Evolutionary conservation across 495 filamentous ascomycete species (phyloP), one percentile per base, ranked within the genome.

Genomic region (Podospora fimiseda): DNA sequence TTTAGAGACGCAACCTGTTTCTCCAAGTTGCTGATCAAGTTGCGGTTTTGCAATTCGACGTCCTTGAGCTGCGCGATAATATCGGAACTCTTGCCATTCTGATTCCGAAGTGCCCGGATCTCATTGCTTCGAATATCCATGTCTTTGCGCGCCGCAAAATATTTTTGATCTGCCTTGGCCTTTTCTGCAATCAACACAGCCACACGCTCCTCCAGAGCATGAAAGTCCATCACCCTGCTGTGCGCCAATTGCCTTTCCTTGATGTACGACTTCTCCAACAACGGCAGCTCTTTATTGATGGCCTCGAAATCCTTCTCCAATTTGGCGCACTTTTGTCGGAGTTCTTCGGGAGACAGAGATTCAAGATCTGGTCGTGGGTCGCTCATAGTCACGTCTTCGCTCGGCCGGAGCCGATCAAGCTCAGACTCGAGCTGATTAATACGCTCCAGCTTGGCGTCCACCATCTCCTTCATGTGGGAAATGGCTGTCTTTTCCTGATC

Each of bases 141-240:
- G 57, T 87, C 83, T 65, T 96, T 96, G 75, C 95, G 91, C 13
- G 90, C 88, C 3, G 85, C 84, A 62, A 96, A 97, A 65, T 95
- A 98, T 68, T 97, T 97, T 66, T 96, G 91, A 61, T 97, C 91
- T 0, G 94, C 94, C 63, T 96, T 97, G 30, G 83, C 80, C 68
- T 97, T 98, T 67, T 98, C 93, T 0, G 89, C 90, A 2, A 75
- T 79, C 9, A 93, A 72, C 4, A 86, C 72, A 21, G 80, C 76
- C 37, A 94, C 73, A 55, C 84, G 85, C 43, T 96, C 91, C 70
- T 97, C 93, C 59, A 87, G 69, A 2, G 78, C 80, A 6, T 74
- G 65, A 46, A 86, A 80, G 52, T 93, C 89, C 50, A 82, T 76
- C 16, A 96, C 82, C 67, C 95, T 97, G 66, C 88, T 89, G 15